Evolutionary conservation across 106 monocot species (phyloP).

Genomic region (Acorus calamus): DNA sequence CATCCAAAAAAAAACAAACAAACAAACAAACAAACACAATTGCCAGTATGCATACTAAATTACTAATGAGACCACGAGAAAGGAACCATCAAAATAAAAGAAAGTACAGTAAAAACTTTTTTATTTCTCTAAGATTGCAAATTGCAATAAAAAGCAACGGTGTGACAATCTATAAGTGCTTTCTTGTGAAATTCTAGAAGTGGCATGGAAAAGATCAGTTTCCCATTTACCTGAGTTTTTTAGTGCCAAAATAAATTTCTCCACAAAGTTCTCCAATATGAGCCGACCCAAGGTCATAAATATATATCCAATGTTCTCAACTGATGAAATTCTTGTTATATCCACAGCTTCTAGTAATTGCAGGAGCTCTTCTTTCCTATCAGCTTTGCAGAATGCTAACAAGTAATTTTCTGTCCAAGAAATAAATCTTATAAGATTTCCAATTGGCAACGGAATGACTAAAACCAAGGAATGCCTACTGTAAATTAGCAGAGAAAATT

Average conservation of each 20-base stretch:
- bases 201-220: neutral
- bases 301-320: slow-evolving; percentile 28
- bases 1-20: neutral
- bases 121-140: too few species aligned
- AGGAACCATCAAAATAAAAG: too few species aligned
- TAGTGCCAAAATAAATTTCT: slow-evolving; percentile 45
- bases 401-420: slow-evolving; percentile 58
- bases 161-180: too few species aligned
- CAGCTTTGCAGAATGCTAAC: slow-evolving; percentile 71
- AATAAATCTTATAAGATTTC: neutral
- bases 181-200: too few species aligned
- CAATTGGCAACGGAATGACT: too few species aligned
- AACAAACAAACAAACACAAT: neutral
- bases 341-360: slow-evolving; percentile 44
- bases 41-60: neutral
- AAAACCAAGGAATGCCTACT: neutral
- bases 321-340: slow-evolving; percentile 39
- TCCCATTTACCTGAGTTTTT: slow-evolving; percentile 34
- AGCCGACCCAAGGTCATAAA: slow-evolving; percentile 68
- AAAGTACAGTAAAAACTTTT: too few species aligned
- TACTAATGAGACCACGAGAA: too few species aligned
- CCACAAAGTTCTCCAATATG: slow-evolving; percentile 28
- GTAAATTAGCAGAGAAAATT: neutral
- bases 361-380: slow-evolving; percentile 49
- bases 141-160: too few species aligned